Conservation (phyloP, 768 basidiomycete species). For the Tricholoma saponaceum region DNA sequence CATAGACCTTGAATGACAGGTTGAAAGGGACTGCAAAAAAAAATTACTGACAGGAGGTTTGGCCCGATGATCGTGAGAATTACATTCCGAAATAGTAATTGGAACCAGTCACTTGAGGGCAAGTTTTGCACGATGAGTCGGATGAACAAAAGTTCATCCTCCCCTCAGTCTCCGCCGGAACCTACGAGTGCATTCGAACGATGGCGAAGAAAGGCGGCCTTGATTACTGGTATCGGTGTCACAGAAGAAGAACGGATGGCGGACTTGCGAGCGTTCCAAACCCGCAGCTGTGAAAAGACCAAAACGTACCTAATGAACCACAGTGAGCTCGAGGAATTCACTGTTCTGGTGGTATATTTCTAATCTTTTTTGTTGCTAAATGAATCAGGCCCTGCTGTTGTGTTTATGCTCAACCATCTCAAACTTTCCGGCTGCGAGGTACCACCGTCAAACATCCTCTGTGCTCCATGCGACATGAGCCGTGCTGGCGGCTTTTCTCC, state of each 20-base stretch:
- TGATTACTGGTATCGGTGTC: constrained; percentile 46
- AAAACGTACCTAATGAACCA: constrained; percentile 64
- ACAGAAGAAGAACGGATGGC: constrained; percentile 41
- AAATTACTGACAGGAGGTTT: no score
- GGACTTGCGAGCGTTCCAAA: constrained; percentile 32
- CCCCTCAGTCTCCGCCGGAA: constrained; percentile 18
- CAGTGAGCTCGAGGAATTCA: constrained; percentile 44
- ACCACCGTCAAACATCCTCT: constrained; percentile 70
- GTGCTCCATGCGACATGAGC: constrained; percentile 72
- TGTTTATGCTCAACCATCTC: constrained; percentile 93
- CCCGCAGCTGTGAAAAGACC: constrained; percentile 59
- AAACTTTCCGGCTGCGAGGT: constrained; percentile 68
- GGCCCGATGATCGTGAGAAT: constrained; percentile 12
- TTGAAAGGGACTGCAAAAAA: no score
- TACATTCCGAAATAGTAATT: constrained; percentile 13
- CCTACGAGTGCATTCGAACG: constrained; percentile 37
- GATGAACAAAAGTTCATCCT: constrained; percentile 15
- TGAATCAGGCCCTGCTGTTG: constrained; percentile 69
- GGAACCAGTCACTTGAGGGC: constrained; percentile 1
- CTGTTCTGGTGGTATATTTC: not conserved
- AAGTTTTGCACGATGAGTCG: constrained; percentile 12
- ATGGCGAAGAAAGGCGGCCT: constrained; percentile 45
- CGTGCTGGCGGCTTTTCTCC: constrained; percentile 82
- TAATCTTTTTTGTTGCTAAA: not conserved
- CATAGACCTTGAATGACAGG: no score